Evolutionary conservation across 2,329 filamentous ascomycete genomes (phyloP).

Genomic region (Botrytis tulipae): DNA sequence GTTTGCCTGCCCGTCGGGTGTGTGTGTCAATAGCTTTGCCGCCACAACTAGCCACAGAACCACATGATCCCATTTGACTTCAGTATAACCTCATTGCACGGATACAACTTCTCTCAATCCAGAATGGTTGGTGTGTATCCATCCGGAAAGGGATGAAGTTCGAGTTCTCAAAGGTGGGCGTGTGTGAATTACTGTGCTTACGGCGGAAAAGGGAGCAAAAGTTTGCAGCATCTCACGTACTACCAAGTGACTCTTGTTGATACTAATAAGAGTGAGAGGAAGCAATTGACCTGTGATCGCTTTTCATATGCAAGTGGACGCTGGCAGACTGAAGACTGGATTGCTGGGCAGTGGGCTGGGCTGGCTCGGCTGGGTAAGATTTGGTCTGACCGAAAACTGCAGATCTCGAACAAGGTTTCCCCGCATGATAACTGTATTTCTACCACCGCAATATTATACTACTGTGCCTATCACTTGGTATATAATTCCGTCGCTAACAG

Average conservation of each 20-base stretch:
- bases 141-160: background rate
- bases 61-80: background rate
- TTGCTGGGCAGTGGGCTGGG: background rate
- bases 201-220: background rate
- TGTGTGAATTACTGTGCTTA: background rate
- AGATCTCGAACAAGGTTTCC: constrained; percentile 20
- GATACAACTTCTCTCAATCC: background rate
- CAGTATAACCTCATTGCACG: background rate
- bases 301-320: background rate
- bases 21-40: background rate
- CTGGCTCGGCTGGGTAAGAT: background rate
- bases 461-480: no score
- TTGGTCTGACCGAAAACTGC: background rate
- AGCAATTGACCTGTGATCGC: background rate
- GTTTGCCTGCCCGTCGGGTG: background rate
- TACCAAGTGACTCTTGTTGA: background rate
- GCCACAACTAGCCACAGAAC: constrained; percentile 1
- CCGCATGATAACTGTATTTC: constrained; percentile 17
- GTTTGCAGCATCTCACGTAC: background rate
- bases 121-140: background rate
- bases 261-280: background rate
- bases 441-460: background rate
- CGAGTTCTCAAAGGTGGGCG: background rate
- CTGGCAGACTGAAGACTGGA: background rate
- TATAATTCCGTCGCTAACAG: background rate